phyloP scores from a whole-genome alignment of 1,139 yeast species.

The Hemisphaericaspora xylofermentans region DNA sequence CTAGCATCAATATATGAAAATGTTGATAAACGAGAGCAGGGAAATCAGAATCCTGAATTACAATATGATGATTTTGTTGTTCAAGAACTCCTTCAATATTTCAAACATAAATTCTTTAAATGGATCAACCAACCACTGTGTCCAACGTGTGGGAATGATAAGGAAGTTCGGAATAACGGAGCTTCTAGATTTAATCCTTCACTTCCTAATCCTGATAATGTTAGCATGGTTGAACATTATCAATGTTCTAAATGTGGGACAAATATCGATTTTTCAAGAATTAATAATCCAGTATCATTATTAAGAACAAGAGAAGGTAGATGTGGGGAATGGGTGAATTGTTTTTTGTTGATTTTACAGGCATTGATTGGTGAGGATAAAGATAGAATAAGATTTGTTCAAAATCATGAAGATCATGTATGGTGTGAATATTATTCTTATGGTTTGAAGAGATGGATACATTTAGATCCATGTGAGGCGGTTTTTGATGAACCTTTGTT shows the following conservation, averaged over 20 bases:
- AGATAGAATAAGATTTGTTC: constrained; percentile 63
- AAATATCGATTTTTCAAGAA: constrained; percentile 66
- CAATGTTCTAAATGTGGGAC: constrained; percentile 52
- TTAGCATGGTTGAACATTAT: constrained; percentile 56
- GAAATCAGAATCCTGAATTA: constrained; percentile 10
- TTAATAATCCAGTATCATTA: constrained; percentile 64
- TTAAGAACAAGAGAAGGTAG: constrained; percentile 68
- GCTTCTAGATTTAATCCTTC: constrained; percentile 10
- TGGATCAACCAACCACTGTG: constrained; percentile 83
- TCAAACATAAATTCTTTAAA: constrained; percentile 72
- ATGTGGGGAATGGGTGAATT: constrained; percentile 96
- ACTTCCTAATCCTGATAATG: constrained; percentile 29
- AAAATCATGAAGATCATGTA: constrained; percentile 93
- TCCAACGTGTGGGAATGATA: constrained; percentile 37
- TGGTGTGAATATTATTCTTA: constrained; percentile 89
- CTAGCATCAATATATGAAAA: constrained; percentile 35
- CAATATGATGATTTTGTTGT: constrained; percentile 73
- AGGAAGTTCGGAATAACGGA: constrained; percentile 17
- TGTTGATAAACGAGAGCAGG: constrained; percentile 30
- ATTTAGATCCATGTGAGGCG: constrained; percentile 85
- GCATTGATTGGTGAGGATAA: constrained; percentile 51
- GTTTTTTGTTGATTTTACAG: constrained; percentile 68
- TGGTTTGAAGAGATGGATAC: constrained; percentile 70
- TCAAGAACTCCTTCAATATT: constrained; percentile 68
- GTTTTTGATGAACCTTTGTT: constrained; percentile 78